Evolutionary conservation across 306 rosid species (phyloP), one percentile per base, ranked within the genome.

Genomic region (Quillaja saponaria): DNA sequence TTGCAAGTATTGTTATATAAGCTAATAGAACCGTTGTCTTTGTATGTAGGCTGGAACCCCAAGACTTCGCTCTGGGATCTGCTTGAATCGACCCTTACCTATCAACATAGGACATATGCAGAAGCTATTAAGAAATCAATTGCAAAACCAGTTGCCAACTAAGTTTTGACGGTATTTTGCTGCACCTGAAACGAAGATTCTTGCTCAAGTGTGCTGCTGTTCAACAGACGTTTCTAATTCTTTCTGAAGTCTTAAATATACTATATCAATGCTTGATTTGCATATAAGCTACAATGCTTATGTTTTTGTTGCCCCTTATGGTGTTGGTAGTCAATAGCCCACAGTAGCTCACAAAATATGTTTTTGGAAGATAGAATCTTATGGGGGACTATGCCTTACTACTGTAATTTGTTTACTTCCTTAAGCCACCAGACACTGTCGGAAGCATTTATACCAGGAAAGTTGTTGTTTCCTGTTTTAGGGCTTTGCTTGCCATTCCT

Each of bases 31-130:
- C 25, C 53, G 8, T 68, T 38, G 16, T 68, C 41, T 46, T 37
- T 8, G 14, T 42, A 13, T 71, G 11, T 15, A 90, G 97, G 90
- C 17, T 90, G 97, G 97, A 78, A 87, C 58, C 97, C 96, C 6
- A 87, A 83, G 71, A 90, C 97, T 9, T 90, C 95, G 1, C 91
- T 90, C 38, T 90, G 90, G 90, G 91, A 90, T 68, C 73, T 90
- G 62, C 97, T 90, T 69, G 97, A 90, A 41, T 87, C 96, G 25
- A 90, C 97, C 35, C 91, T 90, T 68, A 87, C 96, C 34, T 90
- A 90, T 73, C 97, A 90, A 73, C 97, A 91, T 60, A 82, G 86
- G 74, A 91, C 97, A 28, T 91, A 91, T 31, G 94, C 97, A 0
- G 91, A 87, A 78, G 95, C 97, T 19, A 35, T 91, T 6, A 87